Evolutionary conservation across 2,329 filamentous ascomycete genomes (phyloP), one percentile per base, ranked within the genome.

Genomic region (Coleophoma eucalyptorum): DNA sequence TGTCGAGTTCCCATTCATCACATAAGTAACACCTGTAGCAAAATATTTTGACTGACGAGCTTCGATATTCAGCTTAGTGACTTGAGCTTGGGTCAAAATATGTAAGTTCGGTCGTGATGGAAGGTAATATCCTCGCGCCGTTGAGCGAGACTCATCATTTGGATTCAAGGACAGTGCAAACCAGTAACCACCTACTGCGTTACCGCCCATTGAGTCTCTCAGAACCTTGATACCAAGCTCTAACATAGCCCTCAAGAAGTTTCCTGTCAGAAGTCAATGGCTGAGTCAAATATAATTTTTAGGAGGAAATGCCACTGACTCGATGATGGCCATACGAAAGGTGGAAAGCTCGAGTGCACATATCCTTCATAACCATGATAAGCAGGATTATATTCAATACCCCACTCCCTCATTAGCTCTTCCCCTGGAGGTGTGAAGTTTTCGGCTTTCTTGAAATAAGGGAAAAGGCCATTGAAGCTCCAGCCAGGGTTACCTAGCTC

Each of bases 401-500:
- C 64, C 54, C 67, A 72, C 46, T 68, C 62, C 31, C 58, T 41
- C 7, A 60, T 65, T 7, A 67, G 33, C 16, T 62, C 60, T 12
- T 52, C 48, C 18, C 63, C 62, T 13, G 58, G 60, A 10, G 66
- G 66, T 3, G 66, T 67, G 47, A 67, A 70, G n/a, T 61, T 65
- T 52, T 69, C 66, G 45, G 67, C 65, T 56, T 72, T 72, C n/a
- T 64, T 65, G 48, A 74, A 67, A 48, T 74, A 75, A 0, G 68
- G 72, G 0, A 69, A 58, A 11, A 76, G 55, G n/a, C 56, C 58
- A 16, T 71, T 61, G 65, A 71, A 76, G 13, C 62, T 65, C 71
- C 72, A 77, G 3, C 70, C 73, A 0, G 67, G 58, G 37, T 75
- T 74, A 0, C 74, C 76, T 1, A 79, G 58, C 3, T 61, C 60